Evolutionary conservation across 2,329 filamentous ascomycete species (phyloP).

Genomic region (Epichloe coenophiala): DNA sequence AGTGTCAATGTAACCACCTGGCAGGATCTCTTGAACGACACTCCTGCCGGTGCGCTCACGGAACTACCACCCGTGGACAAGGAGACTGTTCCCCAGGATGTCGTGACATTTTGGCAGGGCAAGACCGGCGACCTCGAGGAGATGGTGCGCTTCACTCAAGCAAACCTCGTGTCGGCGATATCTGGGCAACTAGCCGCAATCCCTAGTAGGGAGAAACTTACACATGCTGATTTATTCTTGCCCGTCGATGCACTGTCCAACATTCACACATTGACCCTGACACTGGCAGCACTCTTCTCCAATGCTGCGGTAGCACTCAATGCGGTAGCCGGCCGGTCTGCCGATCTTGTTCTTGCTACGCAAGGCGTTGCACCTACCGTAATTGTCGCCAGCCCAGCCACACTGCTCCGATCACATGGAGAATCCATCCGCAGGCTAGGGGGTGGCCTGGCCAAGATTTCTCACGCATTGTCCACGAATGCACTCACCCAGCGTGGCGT

Average conservation of each 20-base stretch:
- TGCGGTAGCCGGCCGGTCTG: slow-evolving; percentile 63
- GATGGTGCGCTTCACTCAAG: slow-evolving; percentile 69
- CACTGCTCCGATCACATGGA: slow-evolving; percentile 53
- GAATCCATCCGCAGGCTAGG: slow-evolving; percentile 44
- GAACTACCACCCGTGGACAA: slow-evolving; percentile 54
- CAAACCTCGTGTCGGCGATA: slow-evolving; percentile 77
- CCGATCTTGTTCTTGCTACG: slow-evolving; percentile 61
- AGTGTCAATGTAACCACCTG: slow-evolving; percentile 77
- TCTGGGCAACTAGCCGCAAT: slow-evolving; percentile 65
- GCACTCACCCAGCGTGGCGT: slow-evolving; percentile 56
- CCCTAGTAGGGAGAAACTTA: slow-evolving; percentile 61
- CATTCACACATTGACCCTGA: slow-evolving; percentile 66
- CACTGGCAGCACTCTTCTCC: slow-evolving; percentile 69
- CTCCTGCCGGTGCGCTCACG: slow-evolving; percentile 39
- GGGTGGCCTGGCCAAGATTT: slow-evolving; percentile 51
- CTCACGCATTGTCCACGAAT: slow-evolving; percentile 60
- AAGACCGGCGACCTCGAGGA: slow-evolving; percentile 42
- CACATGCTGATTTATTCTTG: slow-evolving; percentile 65
- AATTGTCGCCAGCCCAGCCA: slow-evolving; percentile 62
- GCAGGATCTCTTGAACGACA: slow-evolving; percentile 75
- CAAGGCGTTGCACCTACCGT: slow-evolving; percentile 69
- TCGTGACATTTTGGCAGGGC: slow-evolving; percentile 55
- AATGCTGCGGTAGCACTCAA: slow-evolving; percentile 81
- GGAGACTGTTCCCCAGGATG: slow-evolving; percentile 29
- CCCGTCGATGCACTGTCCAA: slow-evolving; percentile 70